A percentile compares a stretch with the other conserved stretches of the same genome.
These are phyloP conservation scores for Talaromyces marneffei DNA, from an alignment of 2,329 filamentous ascomycete species.

Conservation along the genomic window DNA sequence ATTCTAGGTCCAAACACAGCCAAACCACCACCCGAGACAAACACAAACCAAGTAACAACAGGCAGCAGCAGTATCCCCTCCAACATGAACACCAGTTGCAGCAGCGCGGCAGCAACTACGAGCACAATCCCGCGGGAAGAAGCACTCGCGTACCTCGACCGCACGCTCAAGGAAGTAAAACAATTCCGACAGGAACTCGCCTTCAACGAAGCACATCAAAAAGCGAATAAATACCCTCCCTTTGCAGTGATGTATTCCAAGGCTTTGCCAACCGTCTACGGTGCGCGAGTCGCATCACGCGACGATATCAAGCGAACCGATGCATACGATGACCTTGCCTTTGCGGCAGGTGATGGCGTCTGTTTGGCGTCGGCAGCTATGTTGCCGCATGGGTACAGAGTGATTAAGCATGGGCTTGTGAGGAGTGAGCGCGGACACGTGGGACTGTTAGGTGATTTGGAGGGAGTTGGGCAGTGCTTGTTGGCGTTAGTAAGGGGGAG, in stretches of 20 bases:
- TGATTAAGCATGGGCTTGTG: constrained; percentile 67
- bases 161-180: constrained; percentile 65
- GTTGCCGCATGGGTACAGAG: constrained; percentile 71
- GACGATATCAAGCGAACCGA: constrained; percentile 71
- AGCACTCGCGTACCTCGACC: constrained; percentile 63
- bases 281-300: constrained; percentile 64
- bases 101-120: constrained; percentile 20
- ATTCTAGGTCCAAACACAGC: constrained; percentile 9
- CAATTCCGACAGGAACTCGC: constrained; percentile 70
- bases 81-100: neutral
- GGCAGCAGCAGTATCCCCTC: constrained; percentile 20
- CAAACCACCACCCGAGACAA: constrained; percentile 26
- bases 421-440: constrained; percentile 82
- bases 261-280: constrained; percentile 76
- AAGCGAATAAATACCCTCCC: constrained; percentile 72
- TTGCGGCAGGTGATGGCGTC: constrained; percentile 83
- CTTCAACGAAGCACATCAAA: constrained; percentile 54
- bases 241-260: constrained; percentile 81
- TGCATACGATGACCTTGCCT: constrained; percentile 79
- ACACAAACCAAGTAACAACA: constrained; percentile 21
- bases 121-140: constrained; percentile 50
- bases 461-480: constrained; percentile 70
- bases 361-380: constrained; percentile 80
- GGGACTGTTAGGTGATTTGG: constrained; percentile 76
- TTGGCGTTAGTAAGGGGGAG: constrained; percentile 62